A percentile compares a stretch with the other conserved stretches of the same genome.
These are phyloP conservation scores for Dictyostelium discoideum DNA, from an alignment of 78 protist genomes.

Conservation along the genomic window DNA sequence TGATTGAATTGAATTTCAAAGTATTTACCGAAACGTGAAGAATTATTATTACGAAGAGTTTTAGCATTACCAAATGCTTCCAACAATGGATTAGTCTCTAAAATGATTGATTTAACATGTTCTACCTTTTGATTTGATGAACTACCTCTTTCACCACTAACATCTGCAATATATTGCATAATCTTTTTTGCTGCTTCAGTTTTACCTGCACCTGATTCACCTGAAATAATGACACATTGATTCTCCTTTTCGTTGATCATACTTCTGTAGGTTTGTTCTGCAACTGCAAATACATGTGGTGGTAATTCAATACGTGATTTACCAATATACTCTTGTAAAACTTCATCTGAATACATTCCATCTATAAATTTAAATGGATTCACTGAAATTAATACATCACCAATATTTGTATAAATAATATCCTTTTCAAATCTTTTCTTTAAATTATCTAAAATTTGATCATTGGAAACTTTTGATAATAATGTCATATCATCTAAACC, in stretches of 20 bases:
- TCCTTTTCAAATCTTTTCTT: slow-evolving; percentile 86
- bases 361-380: slow-evolving; percentile 91
- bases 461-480: slow-evolving; percentile 83
- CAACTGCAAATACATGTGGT: slow-evolving; percentile 91
- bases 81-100: slow-evolving; percentile 91
- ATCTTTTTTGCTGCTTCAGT: slow-evolving; percentile 61
- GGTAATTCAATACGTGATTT: slow-evolving; percentile 80
- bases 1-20: slow-evolving; percentile 83
- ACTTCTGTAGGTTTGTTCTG: slow-evolving; percentile 85
- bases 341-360: slow-evolving; percentile 66
- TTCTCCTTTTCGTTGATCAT: slow-evolving; percentile 85
- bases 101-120: slow-evolving; percentile 84
- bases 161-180: slow-evolving; percentile 82
- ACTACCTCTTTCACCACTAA: slow-evolving; percentile 62
- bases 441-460: slow-evolving; percentile 88
- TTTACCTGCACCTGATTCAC: slow-evolving; percentile 98
- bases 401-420: slow-evolving; percentile 90
- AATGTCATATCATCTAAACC: slow-evolving; percentile 92
- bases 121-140: slow-evolving; percentile 64
- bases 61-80: slow-evolving; percentile 93
- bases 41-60: slow-evolving; percentile 77
- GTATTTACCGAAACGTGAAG: slow-evolving; percentile 81
- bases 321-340: slow-evolving; percentile 82
- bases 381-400: slow-evolving; percentile 91
- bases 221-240: slow-evolving; percentile 91